These are phyloP conservation scores for Starmerella stigmatis DNA, from an alignment of 805 yeast species.

Conservation along the genomic window DNA sequence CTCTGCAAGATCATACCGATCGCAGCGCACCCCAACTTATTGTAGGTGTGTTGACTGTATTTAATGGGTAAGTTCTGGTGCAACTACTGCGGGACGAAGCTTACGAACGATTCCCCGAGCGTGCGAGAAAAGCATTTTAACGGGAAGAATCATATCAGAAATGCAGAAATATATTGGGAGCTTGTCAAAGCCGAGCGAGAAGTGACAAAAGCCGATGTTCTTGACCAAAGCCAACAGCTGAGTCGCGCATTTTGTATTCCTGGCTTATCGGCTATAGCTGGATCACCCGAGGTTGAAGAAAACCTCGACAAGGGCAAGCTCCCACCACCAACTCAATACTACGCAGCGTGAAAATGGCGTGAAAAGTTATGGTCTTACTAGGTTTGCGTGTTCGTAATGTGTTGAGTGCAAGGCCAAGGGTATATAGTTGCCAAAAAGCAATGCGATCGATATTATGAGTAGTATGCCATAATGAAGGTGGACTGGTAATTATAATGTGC, in stretches of 20 bases:
- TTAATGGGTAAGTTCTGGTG: slow-evolving; percentile 22
- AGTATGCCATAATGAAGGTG: no score
- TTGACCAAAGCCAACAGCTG: slow-evolving; percentile 18
- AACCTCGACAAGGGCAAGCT: slow-evolving; percentile 11
- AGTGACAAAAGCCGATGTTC: background rate
- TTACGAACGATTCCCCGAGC: slow-evolving; percentile 22
- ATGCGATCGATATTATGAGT: no score
- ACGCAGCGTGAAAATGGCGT: no score
- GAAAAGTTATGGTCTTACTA: no score
- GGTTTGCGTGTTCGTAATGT: no score
- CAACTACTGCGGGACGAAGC: slow-evolving; percentile 20
- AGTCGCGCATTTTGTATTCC: slow-evolving; percentile 15
- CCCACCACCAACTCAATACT: slow-evolving; percentile 13
- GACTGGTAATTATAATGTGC: no score
- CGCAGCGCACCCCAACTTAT: no score
- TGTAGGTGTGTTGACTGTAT: no score
- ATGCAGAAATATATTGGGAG: slow-evolving; percentile 23
- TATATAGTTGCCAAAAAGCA: no score
- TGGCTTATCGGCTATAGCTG: slow-evolving; percentile 15
- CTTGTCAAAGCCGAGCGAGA: slow-evolving; percentile 2
- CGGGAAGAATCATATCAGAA: slow-evolving; percentile 20
- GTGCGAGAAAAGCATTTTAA: slow-evolving; percentile 20
- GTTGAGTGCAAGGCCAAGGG: no score
- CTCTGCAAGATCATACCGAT: no score
- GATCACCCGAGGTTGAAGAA: slow-evolving; percentile 11